Evolutionary conservation across 805 yeast genomes (phyloP).

Genomic region (Metschnikowia amazonensis): DNA sequence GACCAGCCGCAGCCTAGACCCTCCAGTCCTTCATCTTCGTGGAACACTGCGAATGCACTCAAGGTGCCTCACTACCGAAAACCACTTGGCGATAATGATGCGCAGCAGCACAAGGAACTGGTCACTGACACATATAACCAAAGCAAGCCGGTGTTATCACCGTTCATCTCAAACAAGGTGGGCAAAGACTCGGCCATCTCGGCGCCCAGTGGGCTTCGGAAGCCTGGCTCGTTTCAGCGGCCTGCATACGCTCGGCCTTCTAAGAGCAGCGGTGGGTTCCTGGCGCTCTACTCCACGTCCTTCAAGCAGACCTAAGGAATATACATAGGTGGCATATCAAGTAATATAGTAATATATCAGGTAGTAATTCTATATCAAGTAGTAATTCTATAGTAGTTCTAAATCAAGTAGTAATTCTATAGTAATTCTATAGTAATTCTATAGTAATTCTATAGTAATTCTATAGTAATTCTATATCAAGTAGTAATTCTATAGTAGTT

Average conservation of each 20-base stretch:
- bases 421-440: no score
- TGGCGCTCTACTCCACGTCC: slow-evolving; percentile 17
- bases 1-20: not conserved
- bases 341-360: no score
- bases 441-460: no score
- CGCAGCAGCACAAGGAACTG: not conserved
- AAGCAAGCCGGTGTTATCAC: slow-evolving; percentile 6
- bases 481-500: no score
- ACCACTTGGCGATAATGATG: slow-evolving; percentile 5
- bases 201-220: slow-evolving; percentile 9
- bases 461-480: no score
- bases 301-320: slow-evolving; percentile 13
- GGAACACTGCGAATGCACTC: slow-evolving; percentile 4
- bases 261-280: slow-evolving; percentile 13
- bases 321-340: no score
- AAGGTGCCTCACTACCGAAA: slow-evolving; percentile 19
- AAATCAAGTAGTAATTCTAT: no score
- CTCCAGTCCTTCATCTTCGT: not conserved
- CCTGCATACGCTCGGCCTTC: slow-evolving; percentile 12
- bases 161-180: slow-evolving; percentile 17
- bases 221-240: slow-evolving; percentile 16
- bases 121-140: not conserved
- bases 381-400: no score
- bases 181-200: slow-evolving; percentile 6
- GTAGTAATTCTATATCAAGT: no score